Evolutionary conservation across 164 flowering plant species (phyloP), one percentile per base, ranked within the genome.

Genomic region (Buxus sempervirens): DNA sequence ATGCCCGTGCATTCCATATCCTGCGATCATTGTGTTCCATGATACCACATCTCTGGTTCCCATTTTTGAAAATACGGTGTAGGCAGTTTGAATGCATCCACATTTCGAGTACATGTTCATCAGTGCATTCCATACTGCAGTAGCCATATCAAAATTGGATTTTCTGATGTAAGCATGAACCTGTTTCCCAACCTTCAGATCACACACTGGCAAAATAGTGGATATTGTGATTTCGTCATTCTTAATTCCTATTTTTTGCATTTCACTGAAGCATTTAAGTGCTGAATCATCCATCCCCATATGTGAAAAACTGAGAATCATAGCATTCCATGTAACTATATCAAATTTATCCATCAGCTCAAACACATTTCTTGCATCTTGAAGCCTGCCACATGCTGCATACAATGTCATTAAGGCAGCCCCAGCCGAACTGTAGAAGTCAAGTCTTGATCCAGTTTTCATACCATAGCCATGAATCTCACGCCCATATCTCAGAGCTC

Each of bases 281-380:
- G 88, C 88, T 51, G 61, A 59, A 60, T 71, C 68, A 45, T 58
- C 75, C 72, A 69, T 63, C 59, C 76, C 79, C 21, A 70, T 59
- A 59, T 80, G 80, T 38, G 72, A 48, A 57, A 73, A 75, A 15
- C 84, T 80, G n/a, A 75, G 73, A 73, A 86, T 82, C 82, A 79
- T 83, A n/a, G 86, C 78, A 74, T 84, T 86, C 90, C 90, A 83
- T 22, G 88, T 73, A 48, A 85, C 86, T 32, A 74, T 79, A 71
- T 83, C 83, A 22, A 62, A 49, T 69, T 67, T 77, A 60, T 85
- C 83, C 90, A 84, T 82, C 54, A 78, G 58, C 28, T 60, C 72
- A 75, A 81, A 86, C 14, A 82, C 81, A 67, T 62, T 71, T 65
- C 63, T 25, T 6, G 84, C 81, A 66, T 75, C 80, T 9, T 42